Evolutionary conservation across 2,329 filamentous ascomycete species (phyloP).

Genomic region (Colletotrichum graminicola): DNA sequence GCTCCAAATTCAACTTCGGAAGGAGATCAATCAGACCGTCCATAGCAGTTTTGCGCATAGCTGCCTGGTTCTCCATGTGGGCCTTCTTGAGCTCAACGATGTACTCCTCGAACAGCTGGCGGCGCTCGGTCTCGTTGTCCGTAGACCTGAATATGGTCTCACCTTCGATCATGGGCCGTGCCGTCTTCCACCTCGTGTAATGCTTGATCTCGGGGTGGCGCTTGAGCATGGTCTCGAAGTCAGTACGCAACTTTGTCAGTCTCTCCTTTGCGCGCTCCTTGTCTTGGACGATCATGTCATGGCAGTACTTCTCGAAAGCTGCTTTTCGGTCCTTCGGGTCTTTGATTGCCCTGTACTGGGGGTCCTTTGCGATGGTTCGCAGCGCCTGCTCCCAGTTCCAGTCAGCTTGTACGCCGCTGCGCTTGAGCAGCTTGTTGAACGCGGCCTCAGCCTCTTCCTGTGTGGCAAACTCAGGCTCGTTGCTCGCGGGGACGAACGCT

Average conservation of each 20-base stretch:
- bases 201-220: slow-evolving; percentile 97
- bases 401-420: slow-evolving; percentile 87
- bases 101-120: slow-evolving; percentile 94
- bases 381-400: slow-evolving; percentile 95
- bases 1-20: slow-evolving; percentile 84
- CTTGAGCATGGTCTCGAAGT: slow-evolving; percentile 96
- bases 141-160: slow-evolving; percentile 97
- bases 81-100: slow-evolving; percentile 84
- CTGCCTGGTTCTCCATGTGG: slow-evolving; percentile 80
- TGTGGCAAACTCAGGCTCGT: slow-evolving; percentile 82
- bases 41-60: slow-evolving; percentile 82
- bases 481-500: slow-evolving; percentile 71
- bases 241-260: slow-evolving; percentile 88
- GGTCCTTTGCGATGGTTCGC: slow-evolving; percentile 86
- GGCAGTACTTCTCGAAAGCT: slow-evolving; percentile 94
- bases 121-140: slow-evolving; percentile 86
- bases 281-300: slow-evolving; percentile 90
- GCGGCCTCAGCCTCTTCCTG: slow-evolving; percentile 92
- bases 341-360: slow-evolving; percentile 92
- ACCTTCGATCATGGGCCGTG: slow-evolving; percentile 90
- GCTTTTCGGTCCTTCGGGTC: slow-evolving; percentile 91
- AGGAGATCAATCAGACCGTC: slow-evolving; percentile 85
- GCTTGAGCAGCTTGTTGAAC: slow-evolving; percentile 89
- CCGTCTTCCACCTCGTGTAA: slow-evolving; percentile 97
- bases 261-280: slow-evolving; percentile 95